phyloP scores from a whole-genome alignment of 352 stramenopile genomes.

The Globisporangium spinosum region DNA sequence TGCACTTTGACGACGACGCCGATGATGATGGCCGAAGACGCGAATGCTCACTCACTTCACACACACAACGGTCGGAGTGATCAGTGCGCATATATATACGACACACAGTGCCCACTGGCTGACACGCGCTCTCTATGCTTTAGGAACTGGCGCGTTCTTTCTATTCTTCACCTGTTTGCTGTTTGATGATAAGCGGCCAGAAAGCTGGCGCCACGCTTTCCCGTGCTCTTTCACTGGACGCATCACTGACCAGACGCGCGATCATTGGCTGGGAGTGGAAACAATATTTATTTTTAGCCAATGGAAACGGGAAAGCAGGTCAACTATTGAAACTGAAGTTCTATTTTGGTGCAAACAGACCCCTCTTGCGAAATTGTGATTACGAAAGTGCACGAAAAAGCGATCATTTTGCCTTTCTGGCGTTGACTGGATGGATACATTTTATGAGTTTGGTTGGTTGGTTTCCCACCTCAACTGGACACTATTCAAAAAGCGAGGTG shows the following conservation, averaged over 20 bases:
- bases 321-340: background rate
- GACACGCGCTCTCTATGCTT: background rate
- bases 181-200: background rate
- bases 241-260: slow-evolving; percentile 21
- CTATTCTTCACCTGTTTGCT: background rate
- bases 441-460: background rate
- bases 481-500: background rate
- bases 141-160: slow-evolving; percentile 6
- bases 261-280: slow-evolving; percentile 16
- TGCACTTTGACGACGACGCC: background rate
- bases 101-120: background rate
- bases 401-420: background rate
- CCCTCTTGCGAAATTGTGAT: background rate
- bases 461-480: background rate
- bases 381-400: background rate
- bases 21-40: background rate
- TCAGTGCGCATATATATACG: background rate
- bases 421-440: slow-evolving; percentile 7
- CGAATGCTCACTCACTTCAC: background rate
- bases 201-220: background rate
- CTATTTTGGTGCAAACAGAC: background rate
- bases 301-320: background rate
- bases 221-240: slow-evolving; percentile 4
- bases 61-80: background rate
- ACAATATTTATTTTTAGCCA: background rate